phyloP scores from a whole-genome alignment of 768 basidiomycete genomes.

The Suillus variegatus region DNA sequence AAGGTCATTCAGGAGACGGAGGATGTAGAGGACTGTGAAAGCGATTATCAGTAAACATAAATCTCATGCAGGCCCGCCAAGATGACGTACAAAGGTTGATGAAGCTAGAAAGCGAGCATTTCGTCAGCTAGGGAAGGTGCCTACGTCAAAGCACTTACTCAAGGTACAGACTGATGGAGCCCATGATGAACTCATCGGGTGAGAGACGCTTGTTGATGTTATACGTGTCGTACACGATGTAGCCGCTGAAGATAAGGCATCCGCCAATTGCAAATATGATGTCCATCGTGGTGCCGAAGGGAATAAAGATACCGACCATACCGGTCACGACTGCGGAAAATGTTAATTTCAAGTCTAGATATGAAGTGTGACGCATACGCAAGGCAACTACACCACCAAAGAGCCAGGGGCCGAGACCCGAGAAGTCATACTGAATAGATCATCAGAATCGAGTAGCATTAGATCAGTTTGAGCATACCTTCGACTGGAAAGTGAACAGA shows the following conservation, averaged over 20 bases:
- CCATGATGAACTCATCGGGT: constrained; percentile 93
- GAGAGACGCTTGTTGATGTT: constrained; percentile 85
- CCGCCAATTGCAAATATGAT: constrained; percentile 78
- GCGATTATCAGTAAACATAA: neutral
- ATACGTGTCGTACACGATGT: constrained; percentile 90
- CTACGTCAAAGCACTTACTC: constrained; percentile 56
- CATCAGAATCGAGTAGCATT: neutral
- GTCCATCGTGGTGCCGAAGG: constrained; percentile 81
- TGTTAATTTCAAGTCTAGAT: constrained; percentile 9
- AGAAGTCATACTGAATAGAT: constrained; percentile 81
- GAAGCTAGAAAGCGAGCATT: constrained; percentile 50
- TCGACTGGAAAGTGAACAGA: constrained; percentile 92
- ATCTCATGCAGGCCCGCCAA: neutral
- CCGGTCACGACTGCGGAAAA: constrained; percentile 67
- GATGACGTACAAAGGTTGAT: constrained; percentile 77
- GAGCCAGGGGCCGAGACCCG: constrained; percentile 87
- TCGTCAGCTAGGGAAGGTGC: constrained; percentile 17
- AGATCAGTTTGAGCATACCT: constrained; percentile 46
- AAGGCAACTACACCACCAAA: constrained; percentile 84
- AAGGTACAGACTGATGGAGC: constrained; percentile 89
- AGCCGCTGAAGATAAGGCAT: constrained; percentile 85
- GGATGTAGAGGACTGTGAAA: constrained; percentile 73
- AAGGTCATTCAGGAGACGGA: constrained; percentile 71
- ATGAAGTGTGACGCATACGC: constrained; percentile 40
- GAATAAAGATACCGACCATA: constrained; percentile 82